Percentiles rank a stretch among this genome's conserved stretches.
These are phyloP conservation scores for Tolypocladium tundrense DNA, from an alignment of 2,329 filamentous ascomycete species.

Conservation along the genomic window DNA sequence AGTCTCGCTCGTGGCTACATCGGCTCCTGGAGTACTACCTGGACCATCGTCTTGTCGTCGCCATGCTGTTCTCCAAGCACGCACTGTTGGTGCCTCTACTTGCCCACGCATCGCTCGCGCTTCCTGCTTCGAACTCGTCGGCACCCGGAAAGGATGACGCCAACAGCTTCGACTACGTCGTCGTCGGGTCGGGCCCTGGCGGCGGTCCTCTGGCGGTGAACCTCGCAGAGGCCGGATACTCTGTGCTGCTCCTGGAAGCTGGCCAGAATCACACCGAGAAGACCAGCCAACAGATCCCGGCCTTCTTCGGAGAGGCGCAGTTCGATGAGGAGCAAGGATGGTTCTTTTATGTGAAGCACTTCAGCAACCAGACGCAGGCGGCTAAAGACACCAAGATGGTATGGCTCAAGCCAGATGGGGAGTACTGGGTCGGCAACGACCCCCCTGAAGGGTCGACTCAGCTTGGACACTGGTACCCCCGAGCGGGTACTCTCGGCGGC, in stretches of 20 bases:
- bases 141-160: neutral
- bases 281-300: constrained; percentile 15
- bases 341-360: constrained; percentile 55
- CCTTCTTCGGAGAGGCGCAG: constrained; percentile 13
- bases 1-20: neutral
- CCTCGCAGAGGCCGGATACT: constrained; percentile 45
- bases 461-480: constrained; percentile 33
- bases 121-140: neutral
- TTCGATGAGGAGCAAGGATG: constrained; percentile 25
- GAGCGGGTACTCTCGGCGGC: constrained; percentile 32
- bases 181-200: constrained; percentile 47
- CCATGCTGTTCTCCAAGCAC: neutral
- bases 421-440: constrained; percentile 18
- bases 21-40: neutral
- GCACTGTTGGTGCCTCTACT: neutral
- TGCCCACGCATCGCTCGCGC: neutral
- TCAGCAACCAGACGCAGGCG: constrained; percentile 33
- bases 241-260: constrained; percentile 48
- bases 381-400: constrained; percentile 40
- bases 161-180: constrained; percentile 44
- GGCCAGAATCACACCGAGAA: constrained; percentile 40
- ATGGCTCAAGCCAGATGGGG: constrained; percentile 24
- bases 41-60: neutral
- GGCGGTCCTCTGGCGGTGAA: constrained; percentile 44
- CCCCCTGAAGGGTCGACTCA: constrained; percentile 25